Base-by-base conservation (phyloP, 768 basidiomycete species). In the Suillus subaureus region DNA sequence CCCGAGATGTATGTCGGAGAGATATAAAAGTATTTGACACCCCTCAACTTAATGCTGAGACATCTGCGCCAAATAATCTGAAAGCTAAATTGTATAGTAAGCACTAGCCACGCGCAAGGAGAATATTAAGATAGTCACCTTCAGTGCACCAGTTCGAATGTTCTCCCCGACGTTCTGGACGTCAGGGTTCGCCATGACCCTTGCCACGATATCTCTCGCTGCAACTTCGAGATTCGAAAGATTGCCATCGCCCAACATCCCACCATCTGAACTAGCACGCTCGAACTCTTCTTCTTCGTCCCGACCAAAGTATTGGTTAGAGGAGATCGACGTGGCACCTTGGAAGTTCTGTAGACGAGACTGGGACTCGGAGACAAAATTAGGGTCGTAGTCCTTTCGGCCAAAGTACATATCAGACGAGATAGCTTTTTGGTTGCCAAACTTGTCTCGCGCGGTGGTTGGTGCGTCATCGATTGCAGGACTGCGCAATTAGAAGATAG, bases 351-450 rank as follows among this genome's bases (percentile, higher is more conserved):
- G 86, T 49, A 98, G 81, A 3, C 97, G 89, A 13, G 84, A 78
- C 72, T 94, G 91, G 6, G 96, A 96, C 78, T 98, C 95, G 55
- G 82, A 78, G 49, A 85, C 72, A 4, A 87, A 83, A 43, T 76
- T 72, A 2, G 93, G 87, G 73, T 99, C 96, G 79, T 97, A 98
- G 26, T 88, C 77, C 58, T 92, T 91, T 49, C 97, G 87, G 28
- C 90, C 94, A 75, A 99, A 99, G 82, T 91, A 98, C 93, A 96
- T 95, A 73, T 99, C 97, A 4, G 95, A 97, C 6, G 96, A 98
- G 75, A 99, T 99, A 62, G 87, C 95, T 75, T 98, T 99, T 75
- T 99, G 97, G 66, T 73, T 77, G 2, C 94, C 93, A 75, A 99
- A 99, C 71, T 93, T 94, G 9, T 96, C 91, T 64, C 96, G 88